A percentile compares a stretch with the other conserved stretches of the same genome.
Conservation (phyloP, 2,329 filamentous ascomycete genomes). For the Fusarium vanettenii region DNA sequence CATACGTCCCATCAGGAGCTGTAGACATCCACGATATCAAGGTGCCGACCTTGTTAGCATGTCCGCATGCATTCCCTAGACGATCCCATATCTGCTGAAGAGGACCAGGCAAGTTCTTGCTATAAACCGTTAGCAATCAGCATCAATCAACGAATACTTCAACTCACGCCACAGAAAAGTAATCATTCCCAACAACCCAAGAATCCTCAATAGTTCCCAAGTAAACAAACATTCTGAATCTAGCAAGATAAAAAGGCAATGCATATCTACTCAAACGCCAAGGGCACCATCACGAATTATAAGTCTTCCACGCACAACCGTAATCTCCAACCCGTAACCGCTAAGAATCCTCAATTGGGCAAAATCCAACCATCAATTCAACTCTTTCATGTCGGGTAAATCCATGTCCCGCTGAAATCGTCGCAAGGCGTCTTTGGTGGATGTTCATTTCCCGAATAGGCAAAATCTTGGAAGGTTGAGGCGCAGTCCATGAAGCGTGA, state of each 20-base stretch:
- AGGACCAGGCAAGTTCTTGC: constrained; percentile 14
- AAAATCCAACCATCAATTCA: background rate
- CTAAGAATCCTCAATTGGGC: background rate
- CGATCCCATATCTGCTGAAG: constrained; percentile 23
- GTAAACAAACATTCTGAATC: constrained; percentile 17
- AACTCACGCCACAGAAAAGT: constrained; percentile 16
- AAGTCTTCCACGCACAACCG: background rate
- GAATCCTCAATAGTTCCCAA: constrained; percentile 15
- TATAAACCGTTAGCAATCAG: background rate
- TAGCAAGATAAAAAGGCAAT: background rate
- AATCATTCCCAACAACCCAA: constrained; percentile 24
- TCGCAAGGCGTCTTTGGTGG: background rate
- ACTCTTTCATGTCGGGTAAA: background rate
- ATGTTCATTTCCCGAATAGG: constrained; percentile 4
- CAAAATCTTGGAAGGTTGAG: background rate
- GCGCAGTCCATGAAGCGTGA: background rate
- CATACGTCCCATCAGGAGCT: constrained; percentile 18
- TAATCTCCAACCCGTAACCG: background rate
- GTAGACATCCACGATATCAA: constrained; percentile 26
- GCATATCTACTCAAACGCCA: background rate
- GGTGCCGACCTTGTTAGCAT: constrained; percentile 7
- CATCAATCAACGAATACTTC: background rate
- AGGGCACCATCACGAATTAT: background rate
- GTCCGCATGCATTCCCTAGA: background rate
- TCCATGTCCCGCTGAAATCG: constrained; percentile 4